phyloP scores from a whole-genome alignment of 2,329 filamentous ascomycete species.

The Hypoxylon sp. region DNA sequence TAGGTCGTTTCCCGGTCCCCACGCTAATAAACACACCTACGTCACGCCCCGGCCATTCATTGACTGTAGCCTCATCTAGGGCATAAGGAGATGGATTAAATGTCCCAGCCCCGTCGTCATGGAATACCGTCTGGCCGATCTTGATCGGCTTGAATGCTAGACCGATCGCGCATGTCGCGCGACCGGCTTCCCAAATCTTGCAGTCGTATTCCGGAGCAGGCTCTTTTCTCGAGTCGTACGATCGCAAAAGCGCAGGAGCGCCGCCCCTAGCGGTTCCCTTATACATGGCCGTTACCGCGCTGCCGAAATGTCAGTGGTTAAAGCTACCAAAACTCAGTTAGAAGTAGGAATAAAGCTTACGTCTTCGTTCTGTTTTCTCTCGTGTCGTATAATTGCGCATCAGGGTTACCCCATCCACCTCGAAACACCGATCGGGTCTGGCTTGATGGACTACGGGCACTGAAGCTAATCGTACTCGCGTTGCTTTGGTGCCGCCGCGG shows the following conservation, averaged over 20 bases:
- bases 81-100: conserved; percentile 91
- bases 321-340: conserved; percentile 16
- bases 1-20: conserved; percentile 89
- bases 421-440: conserved; percentile 69
- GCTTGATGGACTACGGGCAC: conserved; percentile 72
- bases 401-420: conserved; percentile 81
- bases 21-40: conserved; percentile 93
- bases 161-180: conserved; percentile 92
- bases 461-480: conserved; percentile 86
- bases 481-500: conserved; percentile 79
- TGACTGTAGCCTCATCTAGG: conserved; percentile 89
- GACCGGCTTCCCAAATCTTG: conserved; percentile 96
- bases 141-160: conserved; percentile 96
- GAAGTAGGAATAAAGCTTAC: conserved; percentile 65
- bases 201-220: conserved; percentile 92
- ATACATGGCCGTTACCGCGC: conserved; percentile 91
- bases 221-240: conserved; percentile 95
- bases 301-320: conserved; percentile 59
- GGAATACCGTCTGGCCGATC: conserved; percentile 92
- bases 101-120: conserved; percentile 91
- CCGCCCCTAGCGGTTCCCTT: conserved; percentile 81
- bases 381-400: conserved; percentile 89
- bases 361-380: conserved; percentile 90
- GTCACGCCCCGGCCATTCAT: conserved; percentile 95
- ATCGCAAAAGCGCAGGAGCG: conserved; percentile 82